Evolutionary conservation across 106 monocot species (phyloP).

Genomic region (Dioscorea zingiberensis): DNA sequence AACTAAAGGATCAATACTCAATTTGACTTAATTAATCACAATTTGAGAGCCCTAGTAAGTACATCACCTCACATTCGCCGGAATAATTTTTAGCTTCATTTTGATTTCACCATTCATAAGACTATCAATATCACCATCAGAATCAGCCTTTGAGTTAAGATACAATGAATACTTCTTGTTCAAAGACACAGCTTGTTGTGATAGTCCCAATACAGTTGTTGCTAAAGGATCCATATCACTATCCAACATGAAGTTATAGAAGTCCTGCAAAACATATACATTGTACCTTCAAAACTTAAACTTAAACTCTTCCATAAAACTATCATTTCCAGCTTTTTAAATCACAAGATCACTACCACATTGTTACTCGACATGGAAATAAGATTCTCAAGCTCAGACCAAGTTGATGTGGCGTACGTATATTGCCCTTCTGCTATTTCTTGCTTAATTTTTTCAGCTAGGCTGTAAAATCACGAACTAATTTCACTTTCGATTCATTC

Average conservation of each 20-base stretch:
- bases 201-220: conserved; percentile 2
- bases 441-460: conserved; percentile 58
- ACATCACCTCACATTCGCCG: conserved; percentile 58
- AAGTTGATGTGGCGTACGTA: conserved; percentile 48
- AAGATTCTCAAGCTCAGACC: conserved; percentile 47
- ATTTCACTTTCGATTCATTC: background rate
- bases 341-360: conserved; percentile 32
- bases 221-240: conserved; percentile 15
- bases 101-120: conserved; percentile 74
- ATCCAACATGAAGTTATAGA: conserved; percentile 85
- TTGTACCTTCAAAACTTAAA: too few relatives aligned
- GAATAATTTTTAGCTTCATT: conserved; percentile 78
- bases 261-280: conserved; percentile 45
- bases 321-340: too few relatives aligned
- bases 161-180: conserved; percentile 56
- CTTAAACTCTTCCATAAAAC: too few relatives aligned
- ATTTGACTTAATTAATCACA: too few relatives aligned
- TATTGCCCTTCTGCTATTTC: conserved; percentile 45
- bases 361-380: conserved; percentile 32
- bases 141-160: conserved; percentile 40
- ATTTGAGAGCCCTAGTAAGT: background rate
- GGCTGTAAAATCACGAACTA: conserved; percentile 17
- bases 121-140: conserved; percentile 14
- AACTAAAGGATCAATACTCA: too few relatives aligned
- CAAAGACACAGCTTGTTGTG: background rate